These are phyloP conservation scores for Myxozyma neglecta DNA, from an alignment of 805 yeast genomes.

Conservation along the genomic window DNA sequence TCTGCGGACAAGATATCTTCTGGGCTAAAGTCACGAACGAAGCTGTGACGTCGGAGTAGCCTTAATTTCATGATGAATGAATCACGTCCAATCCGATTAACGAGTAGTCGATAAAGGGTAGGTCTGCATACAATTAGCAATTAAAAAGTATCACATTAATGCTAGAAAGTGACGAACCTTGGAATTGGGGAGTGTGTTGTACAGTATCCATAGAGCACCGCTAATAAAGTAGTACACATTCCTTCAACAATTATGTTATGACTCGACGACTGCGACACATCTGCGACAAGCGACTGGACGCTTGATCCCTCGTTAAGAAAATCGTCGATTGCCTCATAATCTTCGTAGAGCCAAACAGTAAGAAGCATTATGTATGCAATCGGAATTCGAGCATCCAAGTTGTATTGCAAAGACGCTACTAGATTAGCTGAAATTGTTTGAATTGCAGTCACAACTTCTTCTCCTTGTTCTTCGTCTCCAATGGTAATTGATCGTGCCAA, in stretches of 20 bases:
- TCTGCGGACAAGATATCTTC: slow-evolving; percentile 51
- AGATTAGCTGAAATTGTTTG: slow-evolving; percentile 78
- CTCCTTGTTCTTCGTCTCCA: slow-evolving; percentile 56
- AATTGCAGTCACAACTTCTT: slow-evolving; percentile 66
- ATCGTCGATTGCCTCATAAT: slow-evolving; percentile 69
- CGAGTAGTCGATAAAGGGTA: slow-evolving; percentile 61
- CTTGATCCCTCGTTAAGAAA: slow-evolving; percentile 67
- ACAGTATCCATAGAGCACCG: slow-evolving; percentile 77
- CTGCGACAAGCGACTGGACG: slow-evolving; percentile 67
- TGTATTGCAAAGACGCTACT: slow-evolving; percentile 58
- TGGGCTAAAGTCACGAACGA: slow-evolving; percentile 58
- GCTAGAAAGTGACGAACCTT: slow-evolving; percentile 16
- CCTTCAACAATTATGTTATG: slow-evolving; percentile 68
- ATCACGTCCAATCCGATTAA: slow-evolving; percentile 74
- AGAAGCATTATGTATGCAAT: slow-evolving; percentile 76
- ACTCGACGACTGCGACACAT: slow-evolving; percentile 48
- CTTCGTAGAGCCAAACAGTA: slow-evolving; percentile 75
- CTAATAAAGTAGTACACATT: slow-evolving; percentile 67
- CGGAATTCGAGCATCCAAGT: slow-evolving; percentile 68
- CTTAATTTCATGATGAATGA: slow-evolving; percentile 71
- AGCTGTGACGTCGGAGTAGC: slow-evolving; percentile 63
- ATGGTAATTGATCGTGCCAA: slow-evolving; percentile 51
- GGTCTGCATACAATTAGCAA: slow-evolving; percentile 40
- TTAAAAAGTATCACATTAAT: slow-evolving; percentile 46
- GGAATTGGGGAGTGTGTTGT: slow-evolving; percentile 54